These are phyloP conservation scores for Rhynchosporium graminicola DNA, from an alignment of 2,329 filamentous ascomycete genomes.

Conservation along the genomic window DNA sequence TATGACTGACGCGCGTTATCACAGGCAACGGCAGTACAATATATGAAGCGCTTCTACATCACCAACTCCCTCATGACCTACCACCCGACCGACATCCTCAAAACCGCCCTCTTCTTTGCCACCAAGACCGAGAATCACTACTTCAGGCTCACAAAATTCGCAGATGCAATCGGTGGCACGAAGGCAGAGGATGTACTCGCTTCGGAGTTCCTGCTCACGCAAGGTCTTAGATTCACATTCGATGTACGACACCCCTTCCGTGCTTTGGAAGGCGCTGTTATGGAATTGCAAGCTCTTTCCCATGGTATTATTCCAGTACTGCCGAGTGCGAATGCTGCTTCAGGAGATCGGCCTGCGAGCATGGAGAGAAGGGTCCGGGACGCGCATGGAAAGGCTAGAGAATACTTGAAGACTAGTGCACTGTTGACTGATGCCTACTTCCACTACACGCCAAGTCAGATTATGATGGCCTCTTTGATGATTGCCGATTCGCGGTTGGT, in stretches of 20 bases:
- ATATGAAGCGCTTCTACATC: conserved; percentile 91
- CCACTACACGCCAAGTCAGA: conserved; percentile 90
- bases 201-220: conserved; percentile 89
- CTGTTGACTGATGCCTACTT: conserved; percentile 95
- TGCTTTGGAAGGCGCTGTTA: conserved; percentile 79
- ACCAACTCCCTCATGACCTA: conserved; percentile 97
- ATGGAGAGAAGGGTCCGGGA: conserved; percentile 49
- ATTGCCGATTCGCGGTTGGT: conserved; percentile 69
- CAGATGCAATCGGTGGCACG: conserved; percentile 67
- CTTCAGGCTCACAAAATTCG: conserved; percentile 58
- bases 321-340: conserved; percentile 20
- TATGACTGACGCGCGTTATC: background rate
- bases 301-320: conserved; percentile 44
- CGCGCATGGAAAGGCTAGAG: conserved; percentile 73
- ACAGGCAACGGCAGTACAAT: conserved; percentile 48
- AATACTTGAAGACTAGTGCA: conserved; percentile 75
- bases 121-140: conserved; percentile 90
- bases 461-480: conserved; percentile 80
- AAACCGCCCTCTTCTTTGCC: conserved; percentile 88
- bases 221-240: conserved; percentile 90
- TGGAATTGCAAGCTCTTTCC: conserved; percentile 73
- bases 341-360: conserved; percentile 24
- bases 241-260: conserved; percentile 90
- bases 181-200: conserved; percentile 82
- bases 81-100: conserved; percentile 83